These are phyloP conservation scores for Eimeria brunetti DNA, from an alignment of 169 alveolate species.

Conservation along the genomic window DNA sequence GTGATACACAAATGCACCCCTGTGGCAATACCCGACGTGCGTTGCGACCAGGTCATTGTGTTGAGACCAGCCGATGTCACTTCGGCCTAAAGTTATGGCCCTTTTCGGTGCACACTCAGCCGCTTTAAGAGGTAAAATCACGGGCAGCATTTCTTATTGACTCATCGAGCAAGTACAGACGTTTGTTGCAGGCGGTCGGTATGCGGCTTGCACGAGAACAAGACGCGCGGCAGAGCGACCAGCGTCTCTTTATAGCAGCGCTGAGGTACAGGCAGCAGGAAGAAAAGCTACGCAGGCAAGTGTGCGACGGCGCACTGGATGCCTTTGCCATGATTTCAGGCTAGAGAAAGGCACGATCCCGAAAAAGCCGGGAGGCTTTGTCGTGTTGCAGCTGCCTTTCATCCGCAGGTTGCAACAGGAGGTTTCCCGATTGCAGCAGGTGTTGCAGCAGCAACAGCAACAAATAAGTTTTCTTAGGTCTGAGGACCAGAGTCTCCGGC, in stretches of 20 bases:
- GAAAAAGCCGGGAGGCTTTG: not conserved
- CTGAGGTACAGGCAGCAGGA: conserved; percentile 40
- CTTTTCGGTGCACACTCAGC: not conserved
- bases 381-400: not conserved
- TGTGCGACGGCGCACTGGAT: not conserved
- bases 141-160: not conserved
- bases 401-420: conserved; percentile 34
- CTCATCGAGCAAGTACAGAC: not conserved
- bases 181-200: conserved; percentile 22
- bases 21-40: not conserved
- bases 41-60: not conserved
- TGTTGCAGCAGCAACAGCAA: conserved; percentile 53
- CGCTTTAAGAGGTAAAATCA: not conserved
- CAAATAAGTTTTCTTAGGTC: conserved; percentile 2
- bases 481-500: not conserved
- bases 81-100: not conserved
- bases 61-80: not conserved
- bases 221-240: not conserved
- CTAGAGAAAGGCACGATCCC: not conserved
- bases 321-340: not conserved
- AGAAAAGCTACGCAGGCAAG: conserved; percentile 44
- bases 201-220: not conserved
- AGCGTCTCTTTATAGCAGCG: not conserved
- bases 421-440: conserved; percentile 11
- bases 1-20: not conserved